These are phyloP conservation scores for Penstemon eatonii DNA, from an alignment of 257 asterid genomes.

Conservation along the genomic window DNA sequence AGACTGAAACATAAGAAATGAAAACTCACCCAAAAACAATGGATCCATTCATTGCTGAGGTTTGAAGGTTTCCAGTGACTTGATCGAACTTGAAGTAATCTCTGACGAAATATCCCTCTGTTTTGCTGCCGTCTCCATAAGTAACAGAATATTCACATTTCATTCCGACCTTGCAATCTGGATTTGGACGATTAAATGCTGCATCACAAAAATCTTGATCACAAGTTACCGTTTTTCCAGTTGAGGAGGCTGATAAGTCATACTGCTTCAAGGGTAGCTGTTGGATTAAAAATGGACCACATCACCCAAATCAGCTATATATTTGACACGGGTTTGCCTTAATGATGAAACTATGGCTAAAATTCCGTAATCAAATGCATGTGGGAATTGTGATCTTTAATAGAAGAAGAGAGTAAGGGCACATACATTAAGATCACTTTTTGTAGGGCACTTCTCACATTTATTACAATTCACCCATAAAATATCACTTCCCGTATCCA, in stretches of 20 bases:
- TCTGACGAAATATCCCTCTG: slow-evolving; percentile 56
- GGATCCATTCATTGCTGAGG: slow-evolving; percentile 43
- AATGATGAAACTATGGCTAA: neutral
- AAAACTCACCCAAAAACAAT: slow-evolving; percentile 58
- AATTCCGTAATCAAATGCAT: neutral
- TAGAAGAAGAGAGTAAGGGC: neutral
- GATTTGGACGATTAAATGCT: slow-evolving; percentile 33
- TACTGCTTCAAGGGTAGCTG: slow-evolving; percentile 55
- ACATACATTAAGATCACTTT: slow-evolving; percentile 53
- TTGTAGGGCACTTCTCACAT: slow-evolving; percentile 54
- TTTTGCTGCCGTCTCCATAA: slow-evolving; percentile 67
- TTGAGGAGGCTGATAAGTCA: slow-evolving; percentile 50
- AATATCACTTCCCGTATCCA: slow-evolving; percentile 73
- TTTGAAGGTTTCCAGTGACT: slow-evolving; percentile 47
- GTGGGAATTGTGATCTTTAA: no score
- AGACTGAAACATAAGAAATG: slow-evolving; percentile 16
- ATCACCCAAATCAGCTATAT: neutral
- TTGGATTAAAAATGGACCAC: slow-evolving; percentile 14
- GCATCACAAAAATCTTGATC: slow-evolving; percentile 52
- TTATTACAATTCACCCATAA: slow-evolving; percentile 60
- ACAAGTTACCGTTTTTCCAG: slow-evolving; percentile 47
- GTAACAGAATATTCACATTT: slow-evolving; percentile 46
- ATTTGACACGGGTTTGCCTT: no score
- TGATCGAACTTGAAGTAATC: slow-evolving; percentile 50
- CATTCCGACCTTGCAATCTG: slow-evolving; percentile 48